Evolutionary conservation across 345 rosid genomes (phyloP).

Genomic region (Theobroma cacao): DNA sequence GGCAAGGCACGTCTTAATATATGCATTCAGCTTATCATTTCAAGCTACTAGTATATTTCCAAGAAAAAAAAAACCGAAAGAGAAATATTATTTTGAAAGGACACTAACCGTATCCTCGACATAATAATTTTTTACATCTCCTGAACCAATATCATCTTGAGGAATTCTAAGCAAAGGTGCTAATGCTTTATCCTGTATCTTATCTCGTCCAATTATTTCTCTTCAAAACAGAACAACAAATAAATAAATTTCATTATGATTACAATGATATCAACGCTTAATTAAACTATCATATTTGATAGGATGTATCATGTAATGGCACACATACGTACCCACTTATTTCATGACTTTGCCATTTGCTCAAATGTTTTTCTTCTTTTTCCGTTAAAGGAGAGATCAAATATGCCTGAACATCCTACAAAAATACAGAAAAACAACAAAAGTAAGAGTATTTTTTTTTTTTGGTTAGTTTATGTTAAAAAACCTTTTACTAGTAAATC

Average conservation of each 20-base stretch:
- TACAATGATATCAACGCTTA: background rate
- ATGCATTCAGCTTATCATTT: too few relatives aligned
- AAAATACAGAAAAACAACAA: background rate
- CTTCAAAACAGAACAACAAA: background rate
- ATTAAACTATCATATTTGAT: background rate
- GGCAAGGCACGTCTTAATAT: background rate
- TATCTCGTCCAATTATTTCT: background rate
- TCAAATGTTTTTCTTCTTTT: background rate
- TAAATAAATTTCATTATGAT: background rate
- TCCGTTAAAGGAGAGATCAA: background rate
- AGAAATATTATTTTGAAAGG: background rate
- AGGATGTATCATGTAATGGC: background rate
- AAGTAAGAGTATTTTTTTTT: too few relatives aligned
- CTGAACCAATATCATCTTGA: background rate
- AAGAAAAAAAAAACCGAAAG: background rate
- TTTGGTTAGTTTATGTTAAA: too few relatives aligned
- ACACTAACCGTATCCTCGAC: background rate
- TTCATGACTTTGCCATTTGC: background rate
- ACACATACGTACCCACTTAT: background rate
- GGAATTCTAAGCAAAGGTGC: background rate
- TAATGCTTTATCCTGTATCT: background rate
- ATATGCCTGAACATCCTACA: background rate
- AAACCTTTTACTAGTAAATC: too few relatives aligned
- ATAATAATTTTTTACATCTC: background rate
- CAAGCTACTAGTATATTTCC: background rate